Base-by-base conservation (phyloP, 805 yeast species). In the Hanseniaspora singularis region DNA sequence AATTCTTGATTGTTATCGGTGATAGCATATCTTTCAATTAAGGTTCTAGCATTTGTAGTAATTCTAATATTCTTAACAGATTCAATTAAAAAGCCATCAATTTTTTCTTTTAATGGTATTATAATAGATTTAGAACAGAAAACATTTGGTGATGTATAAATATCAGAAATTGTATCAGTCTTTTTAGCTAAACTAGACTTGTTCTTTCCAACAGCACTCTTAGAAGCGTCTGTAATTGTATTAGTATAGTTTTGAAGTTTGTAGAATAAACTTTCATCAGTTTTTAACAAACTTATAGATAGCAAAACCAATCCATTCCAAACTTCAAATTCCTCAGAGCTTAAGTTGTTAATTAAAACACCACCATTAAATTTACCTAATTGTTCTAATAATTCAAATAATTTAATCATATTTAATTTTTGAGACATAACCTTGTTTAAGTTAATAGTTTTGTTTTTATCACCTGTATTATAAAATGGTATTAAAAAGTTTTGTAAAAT, bases 251-350 rank as follows among this genome's bases (percentile, higher is more conserved):
- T 51, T 30, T 49, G 46, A 10, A 42, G 27, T 16, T 61, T 46
- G 12, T 53, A 51, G 14, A 59, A 62, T 31, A 65, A 53, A 32
- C 64, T 56, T 2, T 61, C 54, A 49, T 61, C 57, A 47, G 62
- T 63, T 38, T 61, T 58, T 10, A 64, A 48, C 28, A 74, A 58
- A 23, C 65, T 51, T 36, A 79, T 57, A 1, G 83, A 69, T 16
- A 74, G 68, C 38, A 80, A 86, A 33, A 81, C 67, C 44, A 79
- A 63, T 52, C 79, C 73, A 40, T 72, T 66, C 46, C 81, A 57
- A 33, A 68, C 59, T 34, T 77, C 70, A 42, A 72, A 60, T 52
- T 81, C 86, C 26, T 64, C 62, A 24, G 68, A 11, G 20, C 37
- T 36, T n/a, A 44, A 31, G 27, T 30, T 31, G n/a, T 33, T 27